Base-by-base conservation (phyloP, 1,284 basidiomycete species). In the Apiotrichum laibachii region DNA sequence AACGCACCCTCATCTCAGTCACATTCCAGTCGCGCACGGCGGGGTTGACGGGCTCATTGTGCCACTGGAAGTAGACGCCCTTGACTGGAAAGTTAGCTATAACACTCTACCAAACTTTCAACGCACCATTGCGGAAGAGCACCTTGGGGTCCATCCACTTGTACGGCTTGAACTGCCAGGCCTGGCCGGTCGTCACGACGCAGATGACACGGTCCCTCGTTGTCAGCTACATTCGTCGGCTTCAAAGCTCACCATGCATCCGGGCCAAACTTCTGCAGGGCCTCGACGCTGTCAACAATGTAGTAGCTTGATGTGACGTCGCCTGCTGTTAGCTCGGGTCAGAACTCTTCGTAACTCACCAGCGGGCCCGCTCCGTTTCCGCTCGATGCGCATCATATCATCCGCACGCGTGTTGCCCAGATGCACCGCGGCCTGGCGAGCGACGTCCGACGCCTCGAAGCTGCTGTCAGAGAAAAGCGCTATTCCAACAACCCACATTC, bases 1-100 rank as follows among this genome's bases (percentile, higher is more conserved):
- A 40, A 68, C 80, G 65, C 57, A 91, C 92, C 83, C 90, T 90
- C 64, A 98, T 83, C 70, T 94, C 90, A 0, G 89, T 89, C 18
- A 98, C 93, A 72, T 97, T 98, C 95, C 95, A 99, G 68, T 96
- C 92, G 71, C 88, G 88, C 62, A 97, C 88, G 65, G 89, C 91
- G 0, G 85, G 79, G 67, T 94, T 94, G 40, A 87, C 86, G 5
- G 90, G 88, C 67, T 96, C 93, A 69, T 93, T 94, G 50, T 88
- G 84, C 88, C 92, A 95, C 31, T 92, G 86, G 49, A 97, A 88
- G 73, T 96, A 93, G 39, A 96, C 83, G 4, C 93, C 93, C 74
- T 93, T 93, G 34, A 96, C 92, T 94, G 68, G 26, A 46, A 12
- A 5, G 34, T 56, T 16, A 59, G 49, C 19, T n/a, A n/a, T n/a